Percentiles rank a stretch among this genome's conserved stretches.
Evolutionary conservation across 78 protist species (phyloP).

Genomic region (Mantamonas sphyraenae): DNA sequence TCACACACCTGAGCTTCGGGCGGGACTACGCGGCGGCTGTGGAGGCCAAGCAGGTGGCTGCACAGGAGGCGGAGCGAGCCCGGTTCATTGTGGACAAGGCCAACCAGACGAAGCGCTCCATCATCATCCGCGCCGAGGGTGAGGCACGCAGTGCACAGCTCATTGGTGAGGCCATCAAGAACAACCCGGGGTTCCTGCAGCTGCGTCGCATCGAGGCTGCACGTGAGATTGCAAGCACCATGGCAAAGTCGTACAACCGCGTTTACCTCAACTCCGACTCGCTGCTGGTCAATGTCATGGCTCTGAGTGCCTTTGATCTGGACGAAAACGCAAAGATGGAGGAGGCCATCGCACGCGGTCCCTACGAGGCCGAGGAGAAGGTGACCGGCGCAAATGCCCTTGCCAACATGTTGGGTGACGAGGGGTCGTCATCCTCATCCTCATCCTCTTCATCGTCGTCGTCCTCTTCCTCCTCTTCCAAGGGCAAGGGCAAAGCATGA

Average conservation of each 20-base stretch:
- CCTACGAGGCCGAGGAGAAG: too few species aligned
- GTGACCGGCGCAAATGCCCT: too few species aligned
- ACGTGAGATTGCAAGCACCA: constrained; percentile 58
- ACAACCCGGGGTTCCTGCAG: constrained; percentile 77
- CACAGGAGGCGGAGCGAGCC: constrained; percentile 94
- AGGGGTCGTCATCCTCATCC: too few species aligned
- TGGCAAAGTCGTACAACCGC: constrained; percentile 54
- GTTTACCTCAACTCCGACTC: constrained; percentile 59
- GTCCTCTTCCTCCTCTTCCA: too few species aligned
- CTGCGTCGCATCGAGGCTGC: constrained; percentile 78
- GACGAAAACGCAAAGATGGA: too few species aligned
- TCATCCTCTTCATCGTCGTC: too few species aligned
- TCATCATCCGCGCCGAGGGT: constrained; percentile 88
- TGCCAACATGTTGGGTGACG: too few species aligned
- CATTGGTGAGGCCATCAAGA: constrained; percentile 66
- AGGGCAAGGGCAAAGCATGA: too few species aligned
- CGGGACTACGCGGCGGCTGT: constrained; percentile 85
- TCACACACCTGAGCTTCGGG: constrained; percentile 80
- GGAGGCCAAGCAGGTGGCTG: constrained; percentile 90
- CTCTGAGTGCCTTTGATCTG: too few species aligned
- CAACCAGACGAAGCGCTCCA: constrained; percentile 70
- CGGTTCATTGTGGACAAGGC: constrained; percentile 85
- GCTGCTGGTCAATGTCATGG: constrained; percentile 61
- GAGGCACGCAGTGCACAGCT: constrained; percentile 87
- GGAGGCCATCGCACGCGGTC: too few species aligned